A percentile compares a stretch with the other conserved stretches of the same genome.
Evolutionary conservation across 129 eudicot genomes (phyloP).

Genomic region (Flaveria linearis): DNA sequence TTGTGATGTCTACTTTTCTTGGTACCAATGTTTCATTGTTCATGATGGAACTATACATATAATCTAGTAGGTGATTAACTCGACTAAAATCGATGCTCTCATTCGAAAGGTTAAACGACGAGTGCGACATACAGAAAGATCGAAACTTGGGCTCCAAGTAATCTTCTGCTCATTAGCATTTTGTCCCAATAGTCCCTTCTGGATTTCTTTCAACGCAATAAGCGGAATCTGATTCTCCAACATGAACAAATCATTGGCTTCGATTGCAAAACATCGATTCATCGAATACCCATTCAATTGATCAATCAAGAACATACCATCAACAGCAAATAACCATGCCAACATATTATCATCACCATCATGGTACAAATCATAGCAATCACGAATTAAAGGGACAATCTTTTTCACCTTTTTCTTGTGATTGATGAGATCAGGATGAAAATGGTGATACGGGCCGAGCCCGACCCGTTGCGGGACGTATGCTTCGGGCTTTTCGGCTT

Average conservation of each 20-base stretch:
- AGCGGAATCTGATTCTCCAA: conserved; percentile 52
- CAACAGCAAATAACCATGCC: conserved; percentile 43
- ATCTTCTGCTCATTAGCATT: neutral
- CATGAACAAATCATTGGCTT: conserved; percentile 37
- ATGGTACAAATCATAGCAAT: conserved; percentile 34
- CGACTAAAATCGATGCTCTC: neutral
- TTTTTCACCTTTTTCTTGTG: conserved; percentile 24
- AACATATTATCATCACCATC: conserved; percentile 29
- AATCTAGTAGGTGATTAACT: conserved; percentile 23
- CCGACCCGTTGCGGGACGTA: conserved; percentile 38
- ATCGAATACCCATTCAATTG: conserved; percentile 13
- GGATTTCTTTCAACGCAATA: conserved; percentile 32
- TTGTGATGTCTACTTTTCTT: neutral
- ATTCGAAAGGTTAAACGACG: conserved; percentile 10
- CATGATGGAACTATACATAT: conserved; percentile 30
- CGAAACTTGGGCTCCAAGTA: conserved; percentile 19
- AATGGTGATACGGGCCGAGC: conserved; percentile 48
- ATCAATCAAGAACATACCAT: conserved; percentile 39
- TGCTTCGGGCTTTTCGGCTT: conserved; percentile 29
- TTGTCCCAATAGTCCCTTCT: conserved; percentile 2
- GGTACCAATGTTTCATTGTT: conserved; percentile 11
- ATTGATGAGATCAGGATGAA: conserved; percentile 38
- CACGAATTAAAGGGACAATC: conserved; percentile 16
- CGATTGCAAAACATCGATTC: neutral
- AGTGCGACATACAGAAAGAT: conserved; percentile 15